phyloP scores from a whole-genome alignment of 257 asterid genomes.

The Nicotiana tabacum region DNA sequence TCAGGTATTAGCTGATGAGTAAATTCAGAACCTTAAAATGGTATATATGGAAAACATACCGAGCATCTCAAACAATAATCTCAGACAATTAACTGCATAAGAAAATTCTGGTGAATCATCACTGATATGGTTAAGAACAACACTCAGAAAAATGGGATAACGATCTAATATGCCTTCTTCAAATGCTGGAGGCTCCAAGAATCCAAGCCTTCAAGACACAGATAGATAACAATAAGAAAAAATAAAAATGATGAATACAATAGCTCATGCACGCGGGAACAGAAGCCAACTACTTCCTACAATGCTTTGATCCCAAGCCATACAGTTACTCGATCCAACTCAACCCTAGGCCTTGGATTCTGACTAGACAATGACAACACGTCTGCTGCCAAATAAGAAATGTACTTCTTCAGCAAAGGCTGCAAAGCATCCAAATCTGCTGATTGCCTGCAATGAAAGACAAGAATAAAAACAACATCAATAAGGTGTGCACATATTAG shows the following conservation, averaged over 20 bases:
- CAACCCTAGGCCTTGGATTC: constrained; percentile 78
- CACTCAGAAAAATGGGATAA: constrained; percentile 88
- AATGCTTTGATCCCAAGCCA: constrained; percentile 99
- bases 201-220: constrained; percentile 73
- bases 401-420: constrained; percentile 75
- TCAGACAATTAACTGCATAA: constrained; percentile 86
- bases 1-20: not conserved
- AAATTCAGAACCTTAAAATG: constrained; percentile 12
- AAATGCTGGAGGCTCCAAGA: constrained; percentile 90
- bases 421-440: constrained; percentile 84
- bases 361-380: constrained; percentile 31
- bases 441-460: constrained; percentile 44
- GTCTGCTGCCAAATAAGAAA: constrained; percentile 68
- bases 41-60: constrained; percentile 45
- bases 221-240: constrained; percentile 20
- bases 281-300: constrained; percentile 66
- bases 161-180: constrained; percentile 96
- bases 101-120: constrained; percentile 91
- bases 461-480: not conserved
- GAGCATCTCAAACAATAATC: constrained; percentile 88
- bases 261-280: constrained; percentile 22
- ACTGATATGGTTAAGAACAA: constrained; percentile 88
- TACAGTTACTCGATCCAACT: constrained; percentile 77
- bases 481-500: not conserved
- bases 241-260: constrained; percentile 9